Percentiles rank a stretch among this genome's conserved stretches.
phyloP scores from a whole-genome alignment of 108 stramenopile genomes.

The Stephanodiscus triporus region DNA sequence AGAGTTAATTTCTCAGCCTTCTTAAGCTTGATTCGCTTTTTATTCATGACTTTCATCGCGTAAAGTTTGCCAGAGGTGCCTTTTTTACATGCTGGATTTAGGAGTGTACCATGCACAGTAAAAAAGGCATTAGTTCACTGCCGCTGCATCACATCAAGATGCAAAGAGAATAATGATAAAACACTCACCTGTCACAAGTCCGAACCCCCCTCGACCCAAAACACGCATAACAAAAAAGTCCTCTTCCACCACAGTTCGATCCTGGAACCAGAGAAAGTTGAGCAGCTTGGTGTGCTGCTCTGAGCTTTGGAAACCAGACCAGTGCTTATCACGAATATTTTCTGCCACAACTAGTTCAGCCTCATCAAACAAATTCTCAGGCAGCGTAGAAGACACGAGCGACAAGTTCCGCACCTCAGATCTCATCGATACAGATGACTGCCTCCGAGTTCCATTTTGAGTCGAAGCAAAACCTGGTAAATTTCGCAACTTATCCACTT shows the following conservation, averaged over 20 bases:
- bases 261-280: slow-evolving; percentile 82
- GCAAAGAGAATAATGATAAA: neutral
- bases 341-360: slow-evolving; percentile 66
- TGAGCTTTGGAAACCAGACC: slow-evolving; percentile 65
- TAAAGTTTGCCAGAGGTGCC: slow-evolving; percentile 94
- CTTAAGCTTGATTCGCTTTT: slow-evolving; percentile 92
- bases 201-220: slow-evolving; percentile 94
- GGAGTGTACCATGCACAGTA: neutral
- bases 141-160: neutral
- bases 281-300: slow-evolving; percentile 55
- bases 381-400: slow-evolving; percentile 24
- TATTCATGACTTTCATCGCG: slow-evolving; percentile 99
- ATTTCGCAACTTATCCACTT: slow-evolving; percentile 19
- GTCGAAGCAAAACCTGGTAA: slow-evolving; percentile 23
- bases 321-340: slow-evolving; percentile 59
- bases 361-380: slow-evolving; percentile 67
- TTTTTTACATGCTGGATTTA: slow-evolving; percentile 84
- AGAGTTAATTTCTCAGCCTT: slow-evolving; percentile 89
- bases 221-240: slow-evolving; percentile 95
- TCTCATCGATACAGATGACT: neutral
- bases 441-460: neutral
- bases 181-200: slow-evolving; percentile 89
- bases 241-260: slow-evolving; percentile 77
- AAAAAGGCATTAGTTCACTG: neutral
- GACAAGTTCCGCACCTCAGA: slow-evolving; percentile 14